phyloP scores from a whole-genome alignment of 176 grass and related monocot species.

The Carex parvula region DNA sequence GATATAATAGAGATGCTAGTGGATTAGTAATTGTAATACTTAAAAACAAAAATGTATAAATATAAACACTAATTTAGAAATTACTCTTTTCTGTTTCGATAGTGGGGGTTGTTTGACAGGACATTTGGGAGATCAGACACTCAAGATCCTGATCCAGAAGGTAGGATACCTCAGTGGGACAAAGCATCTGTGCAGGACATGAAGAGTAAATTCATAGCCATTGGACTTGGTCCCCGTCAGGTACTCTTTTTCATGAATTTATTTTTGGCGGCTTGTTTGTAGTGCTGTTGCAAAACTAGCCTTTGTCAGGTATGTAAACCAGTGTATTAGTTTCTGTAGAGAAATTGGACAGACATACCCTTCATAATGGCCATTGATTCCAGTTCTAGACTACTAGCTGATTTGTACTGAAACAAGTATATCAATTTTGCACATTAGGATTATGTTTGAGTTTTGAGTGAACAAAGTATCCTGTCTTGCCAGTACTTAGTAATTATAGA shows the following conservation, averaged over 20 bases:
- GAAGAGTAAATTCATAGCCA: constrained; percentile 65
- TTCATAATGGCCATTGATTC: not conserved
- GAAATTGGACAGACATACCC: constrained; percentile 6
- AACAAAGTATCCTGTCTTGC: not conserved
- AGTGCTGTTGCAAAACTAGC: not conserved
- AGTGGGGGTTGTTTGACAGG: constrained; percentile 95
- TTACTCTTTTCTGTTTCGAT: constrained; percentile 8
- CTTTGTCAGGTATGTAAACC: not conserved
- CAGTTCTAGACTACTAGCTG: not conserved
- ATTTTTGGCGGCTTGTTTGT: not conserved
- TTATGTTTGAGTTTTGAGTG: not conserved
- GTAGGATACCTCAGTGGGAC: constrained; percentile 79
- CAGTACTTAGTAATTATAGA: not conserved
- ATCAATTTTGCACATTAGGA: not conserved
- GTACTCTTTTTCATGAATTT: constrained; percentile 25
- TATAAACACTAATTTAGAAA: not conserved
- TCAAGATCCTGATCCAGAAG: constrained; percentile 76
- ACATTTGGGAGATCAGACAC: constrained; percentile 63
- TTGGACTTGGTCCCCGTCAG: constrained; percentile 94
- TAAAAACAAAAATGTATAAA: not conserved
- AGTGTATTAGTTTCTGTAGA: not conserved
- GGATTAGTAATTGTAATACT: not conserved
- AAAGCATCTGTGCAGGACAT: constrained; percentile 91
- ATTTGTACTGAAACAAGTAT: not conserved
- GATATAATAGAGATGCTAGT: not conserved